phyloP scores from a whole-genome alignment of 192 early-diverging fungal genomes.

The Dimargaris xerosporica region DNA sequence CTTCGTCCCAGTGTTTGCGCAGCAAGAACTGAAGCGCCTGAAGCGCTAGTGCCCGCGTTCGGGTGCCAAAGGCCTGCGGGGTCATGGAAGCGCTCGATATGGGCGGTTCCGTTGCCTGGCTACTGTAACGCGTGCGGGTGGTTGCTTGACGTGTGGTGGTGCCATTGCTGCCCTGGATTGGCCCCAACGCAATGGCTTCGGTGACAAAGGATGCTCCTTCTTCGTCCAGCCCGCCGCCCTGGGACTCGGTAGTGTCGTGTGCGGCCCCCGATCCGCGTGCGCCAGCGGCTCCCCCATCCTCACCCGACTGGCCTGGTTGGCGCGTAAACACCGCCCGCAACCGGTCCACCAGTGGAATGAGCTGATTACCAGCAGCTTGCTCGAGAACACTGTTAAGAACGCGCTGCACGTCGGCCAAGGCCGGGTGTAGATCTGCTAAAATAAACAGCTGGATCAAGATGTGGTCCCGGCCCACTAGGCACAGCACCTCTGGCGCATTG shows the following conservation, averaged over 20 bases:
- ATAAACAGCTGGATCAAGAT: conserved; percentile 47
- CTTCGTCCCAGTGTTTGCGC: conserved; percentile 11
- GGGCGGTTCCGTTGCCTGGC: too few relatives aligned
- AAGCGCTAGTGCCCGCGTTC: neutral
- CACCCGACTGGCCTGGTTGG: neutral
- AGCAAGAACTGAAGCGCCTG: neutral
- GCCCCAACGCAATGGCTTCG: neutral
- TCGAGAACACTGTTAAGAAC: conserved; percentile 43
- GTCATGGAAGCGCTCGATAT: neutral
- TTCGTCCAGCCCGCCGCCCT: neutral
- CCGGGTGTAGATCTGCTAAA: conserved; percentile 58
- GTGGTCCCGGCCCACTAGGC: conserved; percentile 50
- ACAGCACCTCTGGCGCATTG: conserved; percentile 54
- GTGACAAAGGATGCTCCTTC: conserved; percentile 5
- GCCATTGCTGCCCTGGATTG: neutral
- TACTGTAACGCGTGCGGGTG: too few relatives aligned
- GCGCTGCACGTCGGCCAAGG: conserved; percentile 36
- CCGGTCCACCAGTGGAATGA: neutral
- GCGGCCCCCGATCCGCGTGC: neutral
- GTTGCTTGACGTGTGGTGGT: neutral
- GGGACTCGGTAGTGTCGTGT: neutral
- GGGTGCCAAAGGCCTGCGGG: neutral
- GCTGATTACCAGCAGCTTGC: conserved; percentile 22
- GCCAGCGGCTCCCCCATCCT: too few relatives aligned
- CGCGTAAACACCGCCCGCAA: conserved; percentile 2